Evolutionary conservation across 805 yeast species (phyloP).

Genomic region (Osmozyma mogii): DNA sequence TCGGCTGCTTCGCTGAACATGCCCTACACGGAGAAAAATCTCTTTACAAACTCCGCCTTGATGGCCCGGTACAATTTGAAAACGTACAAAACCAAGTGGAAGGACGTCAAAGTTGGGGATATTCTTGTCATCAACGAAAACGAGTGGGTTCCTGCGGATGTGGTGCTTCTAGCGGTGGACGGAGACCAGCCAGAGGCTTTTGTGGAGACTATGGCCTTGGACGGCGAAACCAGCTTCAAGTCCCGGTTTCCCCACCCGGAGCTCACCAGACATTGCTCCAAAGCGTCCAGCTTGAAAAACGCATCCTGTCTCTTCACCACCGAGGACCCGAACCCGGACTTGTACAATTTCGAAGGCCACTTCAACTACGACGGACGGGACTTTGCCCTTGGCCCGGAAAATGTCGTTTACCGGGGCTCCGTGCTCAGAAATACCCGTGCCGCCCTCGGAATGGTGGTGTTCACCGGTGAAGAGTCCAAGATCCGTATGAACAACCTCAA

Average conservation of each 20-base stretch:
- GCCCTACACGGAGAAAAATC: neutral
- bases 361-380: slow-evolving; percentile 31
- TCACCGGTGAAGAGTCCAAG: slow-evolving; percentile 94
- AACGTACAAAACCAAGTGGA: slow-evolving; percentile 49
- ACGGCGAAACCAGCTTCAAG: slow-evolving; percentile 93
- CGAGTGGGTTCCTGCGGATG: slow-evolving; percentile 94
- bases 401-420: slow-evolving; percentile 87
- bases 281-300: slow-evolving; percentile 42
- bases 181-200: slow-evolving; percentile 55
- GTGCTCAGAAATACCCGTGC: slow-evolving; percentile 76
- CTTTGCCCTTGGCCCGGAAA: slow-evolving; percentile 66
- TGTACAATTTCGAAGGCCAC: slow-evolving; percentile 87
- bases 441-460: slow-evolving; percentile 73
- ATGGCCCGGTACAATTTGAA: slow-evolving; percentile 23
- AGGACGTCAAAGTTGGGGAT: slow-evolving; percentile 80
- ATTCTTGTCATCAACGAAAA: slow-evolving; percentile 63
- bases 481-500: slow-evolving; percentile 91
- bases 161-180: slow-evolving; percentile 62
- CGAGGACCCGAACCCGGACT: slow-evolving; percentile 89
- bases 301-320: slow-evolving; percentile 49
- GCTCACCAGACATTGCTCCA: slow-evolving; percentile 42
- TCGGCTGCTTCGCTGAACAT: slow-evolving; percentile 5
- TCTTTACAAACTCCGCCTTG: neutral
- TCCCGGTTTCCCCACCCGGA: slow-evolving; percentile 61
- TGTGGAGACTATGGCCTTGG: slow-evolving; percentile 94